Percentiles rank a stretch among this genome's conserved stretches.
Evolutionary conservation across 2,329 filamentous ascomycete species (phyloP).

Genomic region (Pyrenophora seminiperda): DNA sequence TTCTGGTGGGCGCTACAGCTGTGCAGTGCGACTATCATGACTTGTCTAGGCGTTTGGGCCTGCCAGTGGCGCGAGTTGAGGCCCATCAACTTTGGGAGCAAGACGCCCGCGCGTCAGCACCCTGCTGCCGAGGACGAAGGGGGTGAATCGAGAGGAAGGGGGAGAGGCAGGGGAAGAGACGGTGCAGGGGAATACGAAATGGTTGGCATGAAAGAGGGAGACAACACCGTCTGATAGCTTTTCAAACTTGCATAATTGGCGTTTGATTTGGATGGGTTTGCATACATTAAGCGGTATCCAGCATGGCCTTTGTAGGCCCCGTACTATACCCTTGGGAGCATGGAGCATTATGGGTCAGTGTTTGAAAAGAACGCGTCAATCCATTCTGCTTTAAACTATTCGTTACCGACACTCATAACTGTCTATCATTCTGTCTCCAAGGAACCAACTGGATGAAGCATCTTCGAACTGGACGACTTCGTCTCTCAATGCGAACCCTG

Average conservation of each 20-base stretch:
- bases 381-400: background rate
- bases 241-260: conserved; percentile 35
- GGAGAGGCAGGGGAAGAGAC: conserved; percentile 51
- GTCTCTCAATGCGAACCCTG: conserved; percentile 40
- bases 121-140: conserved; percentile 42
- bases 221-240: conserved; percentile 41
- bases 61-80: conserved; percentile 88
- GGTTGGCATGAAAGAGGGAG: conserved; percentile 51
- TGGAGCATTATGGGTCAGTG: conserved; percentile 5
- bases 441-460: conserved; percentile 33
- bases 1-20: conserved; percentile 84
- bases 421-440: conserved; percentile 43
- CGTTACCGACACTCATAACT: conserved; percentile 42
- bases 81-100: conserved; percentile 84
- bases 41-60: conserved; percentile 80
- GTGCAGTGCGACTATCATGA: conserved; percentile 67
- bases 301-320: conserved; percentile 6
- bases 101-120: conserved; percentile 35
- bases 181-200: conserved; percentile 57
- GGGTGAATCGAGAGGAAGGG: conserved; percentile 48
- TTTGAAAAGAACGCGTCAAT: background rate
- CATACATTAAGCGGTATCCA: conserved; percentile 9
- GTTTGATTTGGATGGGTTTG: conserved; percentile 26
- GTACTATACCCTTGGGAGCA: conserved; percentile 23
- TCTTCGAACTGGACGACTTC: conserved; percentile 40